Percentiles rank a stretch among this genome's conserved stretches.
phyloP scores from a whole-genome alignment of 2,329 filamentous ascomycete species.

The Cladosporium sphaerospermum region DNA sequence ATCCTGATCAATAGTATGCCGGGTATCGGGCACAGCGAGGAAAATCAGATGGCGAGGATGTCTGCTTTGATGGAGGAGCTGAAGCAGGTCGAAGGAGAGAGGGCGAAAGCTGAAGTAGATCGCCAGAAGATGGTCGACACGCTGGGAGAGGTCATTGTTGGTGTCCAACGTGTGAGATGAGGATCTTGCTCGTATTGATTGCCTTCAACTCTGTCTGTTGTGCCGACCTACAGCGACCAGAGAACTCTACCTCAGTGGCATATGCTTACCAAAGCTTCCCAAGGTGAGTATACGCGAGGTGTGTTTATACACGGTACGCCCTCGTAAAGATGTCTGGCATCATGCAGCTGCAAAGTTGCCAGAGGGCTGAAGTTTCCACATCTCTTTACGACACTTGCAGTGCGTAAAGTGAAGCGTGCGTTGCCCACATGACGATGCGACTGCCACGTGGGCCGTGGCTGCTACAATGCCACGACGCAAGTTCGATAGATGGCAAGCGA shows the following conservation, averaged over 20 bases:
- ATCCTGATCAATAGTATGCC: conserved; percentile 67
- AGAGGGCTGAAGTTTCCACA: too few species aligned
- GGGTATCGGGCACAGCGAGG: conserved; percentile 70
- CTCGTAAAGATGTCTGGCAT: too few species aligned
- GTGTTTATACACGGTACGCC: too few species aligned
- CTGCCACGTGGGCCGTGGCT: too few species aligned
- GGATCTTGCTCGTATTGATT: conserved; percentile 14
- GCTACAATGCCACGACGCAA: too few species aligned
- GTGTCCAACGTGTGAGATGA: conserved; percentile 21
- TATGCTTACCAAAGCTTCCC: neutral
- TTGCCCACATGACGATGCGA: too few species aligned
- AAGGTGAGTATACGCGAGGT: too few species aligned
- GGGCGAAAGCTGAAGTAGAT: conserved; percentile 35
- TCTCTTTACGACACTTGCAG: too few species aligned
- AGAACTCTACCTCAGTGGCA: neutral
- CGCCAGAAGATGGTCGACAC: conserved; percentile 36
- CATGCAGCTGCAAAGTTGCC: too few species aligned
- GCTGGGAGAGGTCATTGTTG: conserved; percentile 44
- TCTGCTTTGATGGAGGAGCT: conserved; percentile 39
- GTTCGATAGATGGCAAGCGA: too few species aligned
- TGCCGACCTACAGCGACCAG: neutral
- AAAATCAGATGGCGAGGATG: conserved; percentile 62
- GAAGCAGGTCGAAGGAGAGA: conserved; percentile 37
- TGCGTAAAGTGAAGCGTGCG: too few species aligned
- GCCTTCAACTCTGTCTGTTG: neutral